Evolutionary conservation across 768 basidiomycete genomes (phyloP).

Genomic region (Phaeolepiota aurea): DNA sequence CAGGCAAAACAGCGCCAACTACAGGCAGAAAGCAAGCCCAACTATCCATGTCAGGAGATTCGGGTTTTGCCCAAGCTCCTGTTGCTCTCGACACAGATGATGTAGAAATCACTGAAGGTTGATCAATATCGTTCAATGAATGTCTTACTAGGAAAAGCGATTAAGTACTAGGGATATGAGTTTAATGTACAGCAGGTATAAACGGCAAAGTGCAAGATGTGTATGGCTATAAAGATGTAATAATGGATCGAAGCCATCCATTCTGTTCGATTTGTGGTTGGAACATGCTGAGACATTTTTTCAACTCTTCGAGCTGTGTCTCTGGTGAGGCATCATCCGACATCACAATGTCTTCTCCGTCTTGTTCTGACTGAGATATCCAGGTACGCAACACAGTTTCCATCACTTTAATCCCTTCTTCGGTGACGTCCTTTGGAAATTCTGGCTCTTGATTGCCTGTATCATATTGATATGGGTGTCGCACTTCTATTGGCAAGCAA

Average conservation of each 20-base stretch:
- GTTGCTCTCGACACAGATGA: too few relatives aligned
- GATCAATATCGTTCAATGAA: too few relatives aligned
- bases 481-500: too few relatives aligned
- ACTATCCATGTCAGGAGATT: too few relatives aligned
- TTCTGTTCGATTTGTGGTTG: slow-evolving; percentile 68
- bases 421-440: slow-evolving; percentile 51
- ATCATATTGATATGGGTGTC: too few relatives aligned
- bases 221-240: slow-evolving; percentile 29
- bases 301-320: slow-evolving; percentile 43
- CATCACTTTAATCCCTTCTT: slow-evolving; percentile 76
- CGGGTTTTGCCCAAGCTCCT: too few relatives aligned
- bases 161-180: too few relatives aligned
- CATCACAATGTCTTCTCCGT: slow-evolving; percentile 44
- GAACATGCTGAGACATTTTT: slow-evolving; percentile 55
- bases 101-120: too few relatives aligned
- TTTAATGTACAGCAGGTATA: too few relatives aligned
- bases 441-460: too few relatives aligned
- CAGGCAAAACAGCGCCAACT: slow-evolving; percentile 2
- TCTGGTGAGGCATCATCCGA: slow-evolving; percentile 24
- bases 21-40: background rate
- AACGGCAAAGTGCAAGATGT: too few relatives aligned
- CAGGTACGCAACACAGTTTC: slow-evolving; percentile 72
- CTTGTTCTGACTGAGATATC: slow-evolving; percentile 31
- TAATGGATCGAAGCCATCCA: slow-evolving; percentile 62
- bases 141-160: too few relatives aligned